Evolutionary conservation across 2,329 filamentous ascomycete genomes (phyloP).

Genomic region (Fulvia fulva): DNA sequence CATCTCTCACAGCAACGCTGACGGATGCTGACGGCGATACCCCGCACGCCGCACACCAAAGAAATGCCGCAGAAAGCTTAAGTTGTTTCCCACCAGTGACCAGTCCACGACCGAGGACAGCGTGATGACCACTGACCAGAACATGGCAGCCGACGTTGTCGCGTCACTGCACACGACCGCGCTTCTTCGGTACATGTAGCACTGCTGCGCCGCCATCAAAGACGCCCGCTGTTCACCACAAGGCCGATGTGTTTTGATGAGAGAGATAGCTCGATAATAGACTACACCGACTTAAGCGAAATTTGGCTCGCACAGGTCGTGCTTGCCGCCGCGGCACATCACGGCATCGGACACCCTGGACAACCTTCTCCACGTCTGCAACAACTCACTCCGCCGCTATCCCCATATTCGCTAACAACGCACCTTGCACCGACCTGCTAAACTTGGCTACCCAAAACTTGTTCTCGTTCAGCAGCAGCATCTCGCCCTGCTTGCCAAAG

Average conservation of each 20-base stretch:
- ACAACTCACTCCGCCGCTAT: conserved; percentile 17
- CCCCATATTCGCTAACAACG: conserved; percentile 27
- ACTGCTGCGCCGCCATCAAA: not conserved
- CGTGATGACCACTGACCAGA: not conserved
- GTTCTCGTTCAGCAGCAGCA: conserved; percentile 27
- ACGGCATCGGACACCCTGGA: not conserved
- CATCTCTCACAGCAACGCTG: not conserved
- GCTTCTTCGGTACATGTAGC: not conserved
- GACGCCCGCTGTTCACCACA: not conserved
- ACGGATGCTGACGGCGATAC: too few species aligned
- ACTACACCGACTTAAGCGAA: not conserved
- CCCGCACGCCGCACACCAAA: not conserved
- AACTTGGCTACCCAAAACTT: conserved; percentile 26
- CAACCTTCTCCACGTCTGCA: not conserved
- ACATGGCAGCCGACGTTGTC: not conserved
- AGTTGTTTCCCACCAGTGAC: too few species aligned
- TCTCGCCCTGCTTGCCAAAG: conserved; percentile 27
- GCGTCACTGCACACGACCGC: not conserved
- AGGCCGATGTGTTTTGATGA: not conserved
- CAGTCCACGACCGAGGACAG: too few species aligned
- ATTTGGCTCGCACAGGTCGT: not conserved
- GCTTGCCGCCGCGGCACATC: not conserved
- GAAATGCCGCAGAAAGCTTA: too few species aligned
- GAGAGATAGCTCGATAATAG: not conserved
- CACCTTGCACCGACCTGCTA: conserved; percentile 19